These are phyloP conservation scores for Podaxis sp. DNA, from an alignment of 768 basidiomycete species.

Conservation along the genomic window DNA sequence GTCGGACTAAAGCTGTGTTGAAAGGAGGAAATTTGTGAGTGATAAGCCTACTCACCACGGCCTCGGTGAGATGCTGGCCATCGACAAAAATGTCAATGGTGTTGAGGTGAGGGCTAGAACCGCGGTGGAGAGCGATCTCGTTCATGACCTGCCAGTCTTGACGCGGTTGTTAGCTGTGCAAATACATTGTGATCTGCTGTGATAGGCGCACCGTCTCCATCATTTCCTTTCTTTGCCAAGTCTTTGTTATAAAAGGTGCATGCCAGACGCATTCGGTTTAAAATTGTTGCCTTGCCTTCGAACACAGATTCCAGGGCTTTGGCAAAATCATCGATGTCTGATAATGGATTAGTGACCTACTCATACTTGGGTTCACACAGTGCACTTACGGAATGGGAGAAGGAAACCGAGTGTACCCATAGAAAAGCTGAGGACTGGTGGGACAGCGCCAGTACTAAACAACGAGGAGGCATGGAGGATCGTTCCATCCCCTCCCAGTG, in stretches of 20 bases:
- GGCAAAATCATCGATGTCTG: conserved; percentile 87
- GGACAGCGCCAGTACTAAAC: conserved; percentile 87
- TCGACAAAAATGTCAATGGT: conserved; percentile 94
- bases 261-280: conserved; percentile 87
- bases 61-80: conserved; percentile 92
- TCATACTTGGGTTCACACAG: background rate
- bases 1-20: conserved; percentile 58
- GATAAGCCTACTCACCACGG: conserved; percentile 61
- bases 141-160: conserved; percentile 97
- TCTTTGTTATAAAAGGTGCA: conserved; percentile 71
- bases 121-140: conserved; percentile 89
- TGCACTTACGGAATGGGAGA: conserved; percentile 81
- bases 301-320: conserved; percentile 79
- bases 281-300: conserved; percentile 71
- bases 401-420: conserved; percentile 94
- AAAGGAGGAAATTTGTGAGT: background rate
- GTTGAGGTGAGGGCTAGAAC: conserved; percentile 86
- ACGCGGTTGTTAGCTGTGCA: conserved; percentile 6
- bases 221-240: conserved; percentile 48
- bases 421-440: conserved; percentile 86
- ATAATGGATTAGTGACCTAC: background rate
- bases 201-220: conserved; percentile 48
- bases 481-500: conserved; percentile 92
- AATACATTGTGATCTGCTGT: background rate
- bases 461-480: conserved; percentile 91